phyloP scores from a whole-genome alignment of 1,284 basidiomycete genomes.

The Boletus semigastroideus region DNA sequence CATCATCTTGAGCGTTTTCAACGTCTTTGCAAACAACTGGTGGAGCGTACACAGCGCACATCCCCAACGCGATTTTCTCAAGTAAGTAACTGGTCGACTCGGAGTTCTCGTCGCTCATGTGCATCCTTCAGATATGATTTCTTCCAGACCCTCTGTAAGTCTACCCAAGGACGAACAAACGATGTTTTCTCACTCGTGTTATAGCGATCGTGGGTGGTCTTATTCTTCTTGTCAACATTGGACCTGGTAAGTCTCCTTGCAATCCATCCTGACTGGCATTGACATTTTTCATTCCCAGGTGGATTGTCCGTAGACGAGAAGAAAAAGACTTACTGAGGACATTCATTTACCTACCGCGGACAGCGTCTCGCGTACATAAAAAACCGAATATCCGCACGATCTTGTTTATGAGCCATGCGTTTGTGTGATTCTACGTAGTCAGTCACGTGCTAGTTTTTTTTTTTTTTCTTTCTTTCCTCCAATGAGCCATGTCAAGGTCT shows the following conservation, averaged over 20 bases:
- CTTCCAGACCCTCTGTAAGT: slow-evolving; percentile 90
- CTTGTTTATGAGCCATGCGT: slow-evolving; percentile 9
- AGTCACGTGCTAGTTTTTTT: slow-evolving; percentile 20
- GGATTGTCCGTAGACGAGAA: slow-evolving; percentile 99
- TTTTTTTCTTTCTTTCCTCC: no score
- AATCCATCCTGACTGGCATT: background rate
- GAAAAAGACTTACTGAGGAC: slow-evolving; percentile 84
- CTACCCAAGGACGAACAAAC: background rate
- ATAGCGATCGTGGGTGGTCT: slow-evolving; percentile 96
- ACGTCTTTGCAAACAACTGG: slow-evolving; percentile 99
- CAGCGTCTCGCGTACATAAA: slow-evolving; percentile 16
- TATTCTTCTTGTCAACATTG: slow-evolving; percentile 97
- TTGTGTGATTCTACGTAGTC: background rate
- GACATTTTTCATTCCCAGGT: slow-evolving; percentile 43
- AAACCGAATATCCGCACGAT: slow-evolving; percentile 15
- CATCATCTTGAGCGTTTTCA: slow-evolving; percentile 89
- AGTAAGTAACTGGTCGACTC: slow-evolving; percentile 46
- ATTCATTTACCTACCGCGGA: no score
- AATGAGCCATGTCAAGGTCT: slow-evolving; percentile 67
- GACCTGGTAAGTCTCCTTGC: slow-evolving; percentile 62
- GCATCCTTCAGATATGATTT: slow-evolving; percentile 70
- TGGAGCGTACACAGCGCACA: slow-evolving; percentile 94
- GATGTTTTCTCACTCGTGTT: slow-evolving; percentile 25
- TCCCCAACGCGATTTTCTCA: slow-evolving; percentile 97
- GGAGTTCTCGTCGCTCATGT: slow-evolving; percentile 20